Conservation (phyloP, 768 basidiomycete genomes). For the Tricholoma hemisulphureum region DNA sequence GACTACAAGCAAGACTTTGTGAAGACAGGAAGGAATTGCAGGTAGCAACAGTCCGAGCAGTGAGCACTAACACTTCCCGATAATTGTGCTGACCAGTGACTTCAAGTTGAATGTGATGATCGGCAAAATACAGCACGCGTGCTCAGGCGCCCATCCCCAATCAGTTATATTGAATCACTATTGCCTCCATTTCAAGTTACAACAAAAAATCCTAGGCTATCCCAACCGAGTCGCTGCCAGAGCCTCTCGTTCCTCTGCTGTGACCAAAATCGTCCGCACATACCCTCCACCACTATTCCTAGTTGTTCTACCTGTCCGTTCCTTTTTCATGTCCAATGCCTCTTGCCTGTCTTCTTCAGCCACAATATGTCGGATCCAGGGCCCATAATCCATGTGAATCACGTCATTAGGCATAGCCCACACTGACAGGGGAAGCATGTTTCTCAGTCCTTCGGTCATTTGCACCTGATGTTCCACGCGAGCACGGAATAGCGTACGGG, state of each 20-base stretch:
- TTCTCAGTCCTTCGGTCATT: constrained; percentile 47
- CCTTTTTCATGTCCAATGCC: constrained; percentile 19
- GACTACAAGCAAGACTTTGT: background rate
- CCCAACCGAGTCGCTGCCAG: constrained; percentile 27
- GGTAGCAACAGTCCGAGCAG: background rate
- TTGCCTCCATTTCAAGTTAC: constrained; percentile 13
- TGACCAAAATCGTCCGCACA: constrained; percentile 42
- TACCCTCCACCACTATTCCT: constrained; percentile 53
- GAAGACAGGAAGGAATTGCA: background rate
- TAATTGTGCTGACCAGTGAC: constrained; percentile 3
- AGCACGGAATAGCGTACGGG: constrained; percentile 36
- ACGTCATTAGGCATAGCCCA: constrained; percentile 43
- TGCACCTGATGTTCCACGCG: constrained; percentile 45
- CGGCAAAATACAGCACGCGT: constrained; percentile 32
- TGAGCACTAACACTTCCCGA: background rate
- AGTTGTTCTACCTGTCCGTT: constrained; percentile 44
- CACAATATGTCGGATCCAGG: constrained; percentile 66
- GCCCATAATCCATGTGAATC: constrained; percentile 67
- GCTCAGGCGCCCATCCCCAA: constrained; percentile 32
- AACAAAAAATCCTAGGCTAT: no score
- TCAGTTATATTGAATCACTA: constrained; percentile 24
- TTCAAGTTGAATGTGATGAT: constrained; percentile 14
- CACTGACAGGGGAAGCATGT: constrained; percentile 42
- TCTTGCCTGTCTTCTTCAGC: constrained; percentile 59
- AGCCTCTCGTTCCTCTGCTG: constrained; percentile 33